phyloP scores from a whole-genome alignment of 129 eudicot genomes.

The Flaveria brownii region DNA sequence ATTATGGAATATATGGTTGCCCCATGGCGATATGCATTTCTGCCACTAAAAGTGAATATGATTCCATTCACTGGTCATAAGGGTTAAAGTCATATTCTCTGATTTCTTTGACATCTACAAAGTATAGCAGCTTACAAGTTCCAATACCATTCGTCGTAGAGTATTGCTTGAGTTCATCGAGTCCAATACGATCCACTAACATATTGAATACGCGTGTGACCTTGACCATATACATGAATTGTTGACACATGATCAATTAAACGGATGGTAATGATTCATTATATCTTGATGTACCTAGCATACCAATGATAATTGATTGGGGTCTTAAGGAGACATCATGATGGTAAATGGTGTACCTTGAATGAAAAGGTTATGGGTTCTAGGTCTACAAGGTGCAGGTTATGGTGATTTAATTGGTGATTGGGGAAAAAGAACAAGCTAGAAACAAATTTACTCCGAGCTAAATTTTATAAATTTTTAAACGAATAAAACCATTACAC shows the following conservation, averaged over 20 bases:
- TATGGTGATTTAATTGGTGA: too few species aligned
- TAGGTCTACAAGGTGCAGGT: too few species aligned
- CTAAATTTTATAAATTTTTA: too few species aligned
- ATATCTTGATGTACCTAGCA: too few species aligned
- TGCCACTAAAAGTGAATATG: slow-evolving; percentile 43
- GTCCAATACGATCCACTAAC: slow-evolving; percentile 2
- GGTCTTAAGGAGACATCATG: too few species aligned
- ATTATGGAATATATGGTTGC: slow-evolving; percentile 31
- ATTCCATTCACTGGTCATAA: slow-evolving; percentile 29
- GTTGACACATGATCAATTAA: background rate
- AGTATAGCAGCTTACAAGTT: background rate
- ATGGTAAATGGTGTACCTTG: too few species aligned
- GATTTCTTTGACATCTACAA: slow-evolving; percentile 18
- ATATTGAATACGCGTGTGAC: slow-evolving; percentile 12
- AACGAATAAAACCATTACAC: too few species aligned
- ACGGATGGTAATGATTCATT: too few species aligned
- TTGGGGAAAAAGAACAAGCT: too few species aligned
- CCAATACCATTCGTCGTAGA: background rate
- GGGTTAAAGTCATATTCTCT: slow-evolving; percentile 30
- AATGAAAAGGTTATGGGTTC: too few species aligned
- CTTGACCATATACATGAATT: background rate
- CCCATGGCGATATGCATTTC: slow-evolving; percentile 29
- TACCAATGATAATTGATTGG: too few species aligned
- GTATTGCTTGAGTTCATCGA: background rate
- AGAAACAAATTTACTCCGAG: too few species aligned